These are phyloP conservation scores for Mycena crocata DNA, from an alignment of 768 basidiomycete species.

Conservation along the genomic window DNA sequence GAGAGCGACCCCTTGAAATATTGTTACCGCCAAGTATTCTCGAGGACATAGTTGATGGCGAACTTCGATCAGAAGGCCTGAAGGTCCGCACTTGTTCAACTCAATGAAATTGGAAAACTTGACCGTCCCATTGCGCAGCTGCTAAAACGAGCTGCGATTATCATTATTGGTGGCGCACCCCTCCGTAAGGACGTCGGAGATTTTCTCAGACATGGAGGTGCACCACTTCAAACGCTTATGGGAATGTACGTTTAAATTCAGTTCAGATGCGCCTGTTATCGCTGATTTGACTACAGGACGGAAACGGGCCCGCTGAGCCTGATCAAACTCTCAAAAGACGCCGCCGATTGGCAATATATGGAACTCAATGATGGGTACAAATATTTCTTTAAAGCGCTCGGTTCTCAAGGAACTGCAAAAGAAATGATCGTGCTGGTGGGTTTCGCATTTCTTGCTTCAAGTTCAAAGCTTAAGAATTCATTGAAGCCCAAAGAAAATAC, in stretches of 20 bases:
- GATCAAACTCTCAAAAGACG: conserved; percentile 9
- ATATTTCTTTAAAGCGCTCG: conserved; percentile 16
- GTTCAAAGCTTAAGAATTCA: neutral
- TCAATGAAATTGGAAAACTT: neutral
- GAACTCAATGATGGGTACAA: conserved; percentile 16
- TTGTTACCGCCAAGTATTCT: conserved; percentile 34
- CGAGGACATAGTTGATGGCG: conserved; percentile 31
- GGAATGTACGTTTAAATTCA: conserved; percentile 3
- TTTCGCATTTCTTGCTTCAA: neutral
- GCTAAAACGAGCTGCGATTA: conserved; percentile 32
- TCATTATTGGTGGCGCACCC: conserved; percentile 7
- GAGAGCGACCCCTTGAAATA: conserved; percentile 10
- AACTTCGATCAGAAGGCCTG: conserved; percentile 4
- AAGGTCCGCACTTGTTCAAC: conserved; percentile 8
- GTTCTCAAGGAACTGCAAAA: conserved; percentile 4
- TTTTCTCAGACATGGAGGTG: neutral
- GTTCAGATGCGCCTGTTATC: neutral
- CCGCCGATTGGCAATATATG: conserved; percentile 26
- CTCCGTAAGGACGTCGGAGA: conserved; percentile 19
- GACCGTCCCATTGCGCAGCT: conserved; percentile 15
- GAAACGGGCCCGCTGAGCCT: conserved; percentile 29
- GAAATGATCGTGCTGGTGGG: conserved; percentile 38
- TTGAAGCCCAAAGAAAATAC: conserved; percentile 31
- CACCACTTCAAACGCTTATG: neutral
- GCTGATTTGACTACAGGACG: conserved; percentile 25